Percentiles rank a stretch among this genome's conserved stretches.
Conservation (phyloP, 352 stramenopile species). For the Phytophthora cactorum region DNA sequence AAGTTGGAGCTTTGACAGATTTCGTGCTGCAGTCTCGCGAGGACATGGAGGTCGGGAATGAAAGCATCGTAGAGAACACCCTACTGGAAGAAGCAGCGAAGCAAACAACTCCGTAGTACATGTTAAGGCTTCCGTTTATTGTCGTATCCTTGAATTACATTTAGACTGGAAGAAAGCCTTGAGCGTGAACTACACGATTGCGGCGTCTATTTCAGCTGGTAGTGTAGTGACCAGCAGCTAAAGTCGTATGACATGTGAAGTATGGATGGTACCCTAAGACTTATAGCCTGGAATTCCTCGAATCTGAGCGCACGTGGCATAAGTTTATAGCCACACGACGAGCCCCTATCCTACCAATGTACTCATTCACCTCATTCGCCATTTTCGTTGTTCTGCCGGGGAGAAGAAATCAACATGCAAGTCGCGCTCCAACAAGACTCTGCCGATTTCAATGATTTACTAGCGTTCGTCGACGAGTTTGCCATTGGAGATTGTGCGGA, state of each 20-base stretch:
- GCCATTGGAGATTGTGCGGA: neutral
- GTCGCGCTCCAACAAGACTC: slow-evolving; percentile 8
- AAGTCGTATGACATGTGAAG: neutral
- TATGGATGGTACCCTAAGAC: too few relatives aligned
- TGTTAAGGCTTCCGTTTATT: neutral
- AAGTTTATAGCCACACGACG: neutral
- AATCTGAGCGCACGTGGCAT: neutral
- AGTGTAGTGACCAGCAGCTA: neutral
- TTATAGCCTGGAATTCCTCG: neutral
- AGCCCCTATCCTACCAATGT: neutral
- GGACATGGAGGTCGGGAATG: slow-evolving; percentile 33
- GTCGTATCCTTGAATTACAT: too few relatives aligned
- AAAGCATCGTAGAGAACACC: slow-evolving; percentile 32
- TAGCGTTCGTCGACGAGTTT: slow-evolving; percentile 15
- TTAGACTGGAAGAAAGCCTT: too few relatives aligned
- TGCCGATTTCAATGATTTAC: slow-evolving; percentile 18
- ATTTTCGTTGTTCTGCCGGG: neutral
- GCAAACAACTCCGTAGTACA: neutral
- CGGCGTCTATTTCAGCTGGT: too few relatives aligned
- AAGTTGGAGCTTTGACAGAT: slow-evolving; percentile 46
- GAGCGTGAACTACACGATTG: too few relatives aligned
- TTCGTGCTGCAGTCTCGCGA: slow-evolving; percentile 44
- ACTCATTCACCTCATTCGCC: neutral
- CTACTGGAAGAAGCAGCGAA: slow-evolving; percentile 27
- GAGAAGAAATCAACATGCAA: slow-evolving; percentile 10